phyloP scores from a whole-genome alignment of 2,329 filamentous ascomycete genomes.

The Cylindrodendrum hubeiense region DNA sequence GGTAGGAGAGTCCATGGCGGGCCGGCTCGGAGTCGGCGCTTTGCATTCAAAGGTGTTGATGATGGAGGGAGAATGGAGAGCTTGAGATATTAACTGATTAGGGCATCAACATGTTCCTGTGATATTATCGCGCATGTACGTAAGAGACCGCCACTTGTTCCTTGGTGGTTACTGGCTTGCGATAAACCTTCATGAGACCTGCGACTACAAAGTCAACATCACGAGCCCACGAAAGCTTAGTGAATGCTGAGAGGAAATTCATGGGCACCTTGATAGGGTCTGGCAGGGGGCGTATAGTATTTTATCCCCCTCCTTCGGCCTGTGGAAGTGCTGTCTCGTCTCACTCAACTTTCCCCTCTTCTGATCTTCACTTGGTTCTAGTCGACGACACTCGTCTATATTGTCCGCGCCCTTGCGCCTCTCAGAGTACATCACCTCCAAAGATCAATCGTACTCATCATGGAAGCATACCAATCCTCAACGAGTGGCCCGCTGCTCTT shows the following conservation, averaged over 20 bases:
- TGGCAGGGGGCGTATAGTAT: not conserved
- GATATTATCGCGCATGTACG: not conserved
- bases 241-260: no score
- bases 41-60: not conserved
- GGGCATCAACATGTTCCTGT: not conserved
- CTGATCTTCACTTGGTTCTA: not conserved
- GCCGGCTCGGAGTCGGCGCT: not conserved
- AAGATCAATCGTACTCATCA: not conserved
- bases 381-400: not conserved
- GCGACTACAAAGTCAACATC: slow-evolving; percentile 8
- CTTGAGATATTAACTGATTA: no score
- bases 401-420: not conserved
- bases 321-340: no score
- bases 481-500: slow-evolving; percentile 29
- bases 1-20: not conserved
- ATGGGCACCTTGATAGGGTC: not conserved
- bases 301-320: not conserved
- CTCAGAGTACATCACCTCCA: not conserved
- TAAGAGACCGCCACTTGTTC: not conserved
- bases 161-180: not conserved
- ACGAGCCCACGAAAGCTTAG: not conserved
- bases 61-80: not conserved
- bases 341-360: not conserved
- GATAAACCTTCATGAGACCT: not conserved
- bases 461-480: not conserved